Evolutionary conservation across 106 monocot genomes (phyloP), one percentile per base, ranked within the genome.

Genomic region (Allium fistulosum): DNA sequence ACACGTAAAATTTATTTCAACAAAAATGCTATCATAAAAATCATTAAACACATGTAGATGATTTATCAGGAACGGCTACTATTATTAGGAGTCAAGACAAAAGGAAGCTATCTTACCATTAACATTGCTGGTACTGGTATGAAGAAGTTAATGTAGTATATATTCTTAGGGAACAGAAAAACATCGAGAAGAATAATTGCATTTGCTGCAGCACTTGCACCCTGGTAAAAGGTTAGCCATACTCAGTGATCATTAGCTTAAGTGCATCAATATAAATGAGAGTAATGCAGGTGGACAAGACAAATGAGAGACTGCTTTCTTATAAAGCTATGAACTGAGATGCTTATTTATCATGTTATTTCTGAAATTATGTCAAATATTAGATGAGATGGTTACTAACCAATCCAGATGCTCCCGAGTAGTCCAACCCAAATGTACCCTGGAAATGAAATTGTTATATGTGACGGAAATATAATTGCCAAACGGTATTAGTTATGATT

Each of bases 191-290:
- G 81, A 69, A 99, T 82, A 58, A 90, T 85, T 28, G 97, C 84
- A 87, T 99, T 92, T 27, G 88, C 84, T 17, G 92, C 86, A 62
- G 80, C 97, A 76, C 92, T 99, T 67, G 97, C 97, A 76, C 97
- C 97, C 97, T 99, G 80, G 65, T 57, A 13, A 67, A 17, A 67
- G 4, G 65, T 47, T 48, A 48, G 10, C 7, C 9, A 65, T 37
- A 37, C 37, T 37, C 48, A 7, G 51, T 50, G 65, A 27, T 49
- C 1, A 11, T 65, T 49, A 50, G 49, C 51, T 65, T 47, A 64
- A 1, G 37, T 37, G 37, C 37, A 37, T 37, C 37, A 37, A 5
- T 37, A 37, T 37, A 37, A 37, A 37, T 37, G 37, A 37, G 37
- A 37, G 37, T 37, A 37, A 37, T 1, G 37, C 37, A 37, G 37